Evolutionary conservation across 2,329 filamentous ascomycete species (phyloP).

Genomic region (Berkeleyomyces basicola): DNA sequence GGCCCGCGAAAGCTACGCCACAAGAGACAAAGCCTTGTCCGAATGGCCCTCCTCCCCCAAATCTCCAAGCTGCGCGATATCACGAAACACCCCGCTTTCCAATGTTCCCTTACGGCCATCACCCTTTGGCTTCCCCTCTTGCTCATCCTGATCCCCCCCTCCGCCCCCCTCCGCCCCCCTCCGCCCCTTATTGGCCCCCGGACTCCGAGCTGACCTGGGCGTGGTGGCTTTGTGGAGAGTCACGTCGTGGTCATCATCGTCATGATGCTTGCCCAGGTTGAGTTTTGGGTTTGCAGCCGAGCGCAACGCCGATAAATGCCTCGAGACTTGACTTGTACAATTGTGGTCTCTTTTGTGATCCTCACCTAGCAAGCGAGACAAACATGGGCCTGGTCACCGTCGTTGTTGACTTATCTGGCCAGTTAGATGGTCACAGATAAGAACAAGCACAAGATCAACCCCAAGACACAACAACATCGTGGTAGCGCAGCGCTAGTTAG

Average conservation of each 20-base stretch:
- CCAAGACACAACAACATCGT: not conserved
- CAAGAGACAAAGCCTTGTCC: no score
- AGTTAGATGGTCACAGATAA: not conserved
- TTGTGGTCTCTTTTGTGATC: not conserved
- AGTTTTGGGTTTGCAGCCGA: not conserved
- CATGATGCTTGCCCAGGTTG: not conserved
- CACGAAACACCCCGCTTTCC: constrained; percentile 5
- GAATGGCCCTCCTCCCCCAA: not conserved
- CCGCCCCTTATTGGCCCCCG: not conserved
- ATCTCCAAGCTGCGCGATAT: not conserved
- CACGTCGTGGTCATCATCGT: not conserved
- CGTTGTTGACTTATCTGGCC: not conserved
- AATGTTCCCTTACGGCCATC: not conserved
- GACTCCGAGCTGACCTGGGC: not conserved
- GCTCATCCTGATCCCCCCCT: not conserved
- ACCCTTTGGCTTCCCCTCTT: not conserved
- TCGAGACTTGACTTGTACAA: not conserved
- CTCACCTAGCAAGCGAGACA: not conserved
- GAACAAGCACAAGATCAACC: not conserved
- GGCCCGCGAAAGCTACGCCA: not conserved
- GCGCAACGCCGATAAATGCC: not conserved
- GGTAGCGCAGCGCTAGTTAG: not conserved
- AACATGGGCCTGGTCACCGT: not conserved
- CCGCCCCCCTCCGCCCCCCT: not conserved
- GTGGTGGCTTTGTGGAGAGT: not conserved